Percentiles rank a stretch among this genome's conserved stretches.
Conservation (phyloP, 345 rosid species). For the Salix koriyanagi region DNA sequence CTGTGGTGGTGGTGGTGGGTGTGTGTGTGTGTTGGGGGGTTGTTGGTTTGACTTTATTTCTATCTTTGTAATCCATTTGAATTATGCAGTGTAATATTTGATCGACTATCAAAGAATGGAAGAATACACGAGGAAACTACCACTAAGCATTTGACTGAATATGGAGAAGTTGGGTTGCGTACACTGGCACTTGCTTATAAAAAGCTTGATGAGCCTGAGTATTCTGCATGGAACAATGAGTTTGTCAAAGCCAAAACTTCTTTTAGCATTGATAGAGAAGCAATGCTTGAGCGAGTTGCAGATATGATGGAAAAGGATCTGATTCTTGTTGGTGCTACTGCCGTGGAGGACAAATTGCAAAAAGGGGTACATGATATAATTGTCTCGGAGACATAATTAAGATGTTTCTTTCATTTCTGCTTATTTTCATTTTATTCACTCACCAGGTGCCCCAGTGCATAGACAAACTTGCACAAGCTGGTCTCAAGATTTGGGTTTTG, state of each 20-base stretch:
- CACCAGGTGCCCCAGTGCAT: slow-evolving; percentile 92
- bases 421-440: slow-evolving; percentile 19
- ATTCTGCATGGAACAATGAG: slow-evolving; percentile 70
- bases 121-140: slow-evolving; percentile 58
- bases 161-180: slow-evolving; percentile 92
- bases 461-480: slow-evolving; percentile 97
- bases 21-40: too few relatives aligned
- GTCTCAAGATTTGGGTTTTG: slow-evolving; percentile 93
- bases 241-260: slow-evolving; percentile 78
- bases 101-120: slow-evolving; percentile 80
- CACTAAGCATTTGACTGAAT: slow-evolving; percentile 75
- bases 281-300: slow-evolving; percentile 61
- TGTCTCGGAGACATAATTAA: slow-evolving; percentile 9
- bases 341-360: slow-evolving; percentile 97
- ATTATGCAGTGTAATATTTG: slow-evolving; percentile 72
- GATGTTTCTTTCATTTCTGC: slow-evolving; percentile 8
- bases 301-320: slow-evolving; percentile 87
- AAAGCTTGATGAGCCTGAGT: slow-evolving; percentile 69
- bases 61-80: slow-evolving; percentile 9
- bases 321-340: slow-evolving; percentile 92
- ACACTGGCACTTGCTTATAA: slow-evolving; percentile 78
- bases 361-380: slow-evolving; percentile 59
- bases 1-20: too few relatives aligned
- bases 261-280: slow-evolving; percentile 78
- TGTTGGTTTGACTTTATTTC: background rate